Evolutionary conservation across 2,329 filamentous ascomycete species (phyloP).

Genomic region (Amauroascus verrucosus): DNA sequence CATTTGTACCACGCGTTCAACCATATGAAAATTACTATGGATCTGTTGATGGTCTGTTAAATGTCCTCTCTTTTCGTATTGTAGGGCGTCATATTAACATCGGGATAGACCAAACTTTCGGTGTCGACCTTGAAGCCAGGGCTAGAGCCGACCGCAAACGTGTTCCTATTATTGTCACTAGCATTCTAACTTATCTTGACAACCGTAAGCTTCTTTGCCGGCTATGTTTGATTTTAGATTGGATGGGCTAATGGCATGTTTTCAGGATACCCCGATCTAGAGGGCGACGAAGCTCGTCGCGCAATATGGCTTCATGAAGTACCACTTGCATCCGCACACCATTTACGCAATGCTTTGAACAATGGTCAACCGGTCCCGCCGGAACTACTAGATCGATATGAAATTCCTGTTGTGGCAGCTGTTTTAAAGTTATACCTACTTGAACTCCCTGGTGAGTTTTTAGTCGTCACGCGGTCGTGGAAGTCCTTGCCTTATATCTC

Average conservation of each 20-base stretch:
- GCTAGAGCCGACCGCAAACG: slow-evolving; percentile 91
- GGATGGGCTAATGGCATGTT: background rate
- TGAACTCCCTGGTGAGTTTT: slow-evolving; percentile 71
- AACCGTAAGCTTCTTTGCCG: slow-evolving; percentile 45
- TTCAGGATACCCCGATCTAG: slow-evolving; percentile 83
- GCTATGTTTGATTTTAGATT: background rate
- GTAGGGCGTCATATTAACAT: background rate
- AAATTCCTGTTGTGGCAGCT: slow-evolving; percentile 87
- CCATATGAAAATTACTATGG: slow-evolving; percentile 99
- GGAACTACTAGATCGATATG: slow-evolving; percentile 73
- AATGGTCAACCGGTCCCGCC: slow-evolving; percentile 69
- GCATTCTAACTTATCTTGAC: slow-evolving; percentile 87
- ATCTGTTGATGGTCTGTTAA: slow-evolving; percentile 60
- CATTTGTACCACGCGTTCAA: slow-evolving; percentile 78
- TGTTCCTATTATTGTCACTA: slow-evolving; percentile 84
- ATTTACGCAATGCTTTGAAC: slow-evolving; percentile 72
- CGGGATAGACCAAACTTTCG: slow-evolving; percentile 74
- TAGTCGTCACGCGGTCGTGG: background rate
- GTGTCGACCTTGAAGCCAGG: slow-evolving; percentile 91
- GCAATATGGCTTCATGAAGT: slow-evolving; percentile 93
- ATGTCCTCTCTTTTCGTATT: background rate
- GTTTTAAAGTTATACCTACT: slow-evolving; percentile 88
- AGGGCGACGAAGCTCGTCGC: slow-evolving; percentile 85
- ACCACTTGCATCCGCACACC: slow-evolving; percentile 71
- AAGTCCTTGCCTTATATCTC: slow-evolving; percentile 21